phyloP scores from a whole-genome alignment of 352 stramenopile species.

The Globisporangium splendens region DNA sequence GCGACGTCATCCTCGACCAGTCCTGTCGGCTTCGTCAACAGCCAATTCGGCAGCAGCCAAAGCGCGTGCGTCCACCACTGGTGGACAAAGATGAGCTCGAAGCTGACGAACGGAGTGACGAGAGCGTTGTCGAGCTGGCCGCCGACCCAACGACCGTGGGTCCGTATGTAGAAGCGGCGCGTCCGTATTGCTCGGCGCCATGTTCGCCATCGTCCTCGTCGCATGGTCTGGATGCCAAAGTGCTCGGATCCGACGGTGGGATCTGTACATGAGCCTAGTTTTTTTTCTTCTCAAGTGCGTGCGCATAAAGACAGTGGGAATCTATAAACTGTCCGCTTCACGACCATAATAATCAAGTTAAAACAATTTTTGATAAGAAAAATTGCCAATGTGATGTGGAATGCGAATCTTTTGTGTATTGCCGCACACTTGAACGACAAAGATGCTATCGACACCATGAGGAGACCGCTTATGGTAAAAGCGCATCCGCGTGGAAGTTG shows the following conservation, averaged over 20 bases:
- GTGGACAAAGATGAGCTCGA: slow-evolving; percentile 1
- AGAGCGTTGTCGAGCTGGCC: not conserved
- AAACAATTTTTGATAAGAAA: too few species aligned
- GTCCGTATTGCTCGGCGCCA: slow-evolving; percentile 44
- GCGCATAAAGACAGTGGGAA: too few species aligned
- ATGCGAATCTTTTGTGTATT: not conserved
- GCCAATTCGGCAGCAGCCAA: slow-evolving; percentile 31
- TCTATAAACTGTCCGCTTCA: too few species aligned
- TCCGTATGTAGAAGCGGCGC: slow-evolving; percentile 14
- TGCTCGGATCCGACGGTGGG: too few species aligned
- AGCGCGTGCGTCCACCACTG: slow-evolving; percentile 6
- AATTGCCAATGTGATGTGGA: too few species aligned
- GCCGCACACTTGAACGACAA: too few species aligned
- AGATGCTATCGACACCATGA: not conserved
- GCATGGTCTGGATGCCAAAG: not conserved
- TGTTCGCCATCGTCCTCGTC: slow-evolving; percentile 8
- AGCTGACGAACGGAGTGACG: not conserved
- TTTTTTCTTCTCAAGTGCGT: too few species aligned
- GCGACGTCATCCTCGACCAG: slow-evolving; percentile 77
- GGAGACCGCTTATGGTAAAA: slow-evolving; percentile 44
- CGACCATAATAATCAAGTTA: too few species aligned
- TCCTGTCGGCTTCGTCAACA: slow-evolving; percentile 56
- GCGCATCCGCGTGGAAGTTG: slow-evolving; percentile 88
- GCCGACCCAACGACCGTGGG: not conserved
- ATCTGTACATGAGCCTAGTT: not conserved